A percentile compares a stretch with the other conserved stretches of the same genome.
phyloP scores from a whole-genome alignment of 768 basidiomycete genomes.

The Mycena venus region DNA sequence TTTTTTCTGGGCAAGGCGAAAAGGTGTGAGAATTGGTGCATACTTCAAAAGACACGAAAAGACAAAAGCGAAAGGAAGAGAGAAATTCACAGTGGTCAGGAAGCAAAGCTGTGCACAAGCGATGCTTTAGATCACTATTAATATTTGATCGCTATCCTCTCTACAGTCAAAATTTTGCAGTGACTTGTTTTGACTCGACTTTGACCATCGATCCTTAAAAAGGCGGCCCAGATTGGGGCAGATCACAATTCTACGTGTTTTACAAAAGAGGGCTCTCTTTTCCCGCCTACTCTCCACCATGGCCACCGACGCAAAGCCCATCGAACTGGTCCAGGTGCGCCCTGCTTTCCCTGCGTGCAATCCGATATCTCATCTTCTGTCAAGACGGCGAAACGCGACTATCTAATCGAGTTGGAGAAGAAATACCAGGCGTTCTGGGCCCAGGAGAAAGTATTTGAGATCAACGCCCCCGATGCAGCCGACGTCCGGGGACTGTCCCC shows the following conservation, averaged over 20 bases:
- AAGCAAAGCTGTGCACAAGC: too few relatives aligned
- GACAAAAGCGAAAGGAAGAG: too few relatives aligned
- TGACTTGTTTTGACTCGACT: slow-evolving; percentile 14
- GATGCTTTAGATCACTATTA: too few relatives aligned
- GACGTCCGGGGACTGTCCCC: slow-evolving; percentile 75
- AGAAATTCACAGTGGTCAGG: too few relatives aligned
- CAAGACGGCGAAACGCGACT: slow-evolving; percentile 94
- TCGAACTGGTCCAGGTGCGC: slow-evolving; percentile 73
- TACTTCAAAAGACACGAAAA: too few relatives aligned
- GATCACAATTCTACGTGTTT: slow-evolving; percentile 24
- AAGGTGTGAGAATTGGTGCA: too few relatives aligned
- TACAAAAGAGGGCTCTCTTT: slow-evolving; percentile 5
- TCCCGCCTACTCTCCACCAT: slow-evolving; percentile 18
- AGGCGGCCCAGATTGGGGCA: slow-evolving; percentile 10
- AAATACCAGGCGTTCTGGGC: slow-evolving; percentile 89
- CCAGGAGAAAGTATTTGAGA: slow-evolving; percentile 84
- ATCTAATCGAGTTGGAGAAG: slow-evolving; percentile 84
- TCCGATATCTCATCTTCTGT: slow-evolving; percentile 1
- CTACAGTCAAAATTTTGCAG: background rate
- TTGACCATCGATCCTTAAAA: slow-evolving; percentile 7
- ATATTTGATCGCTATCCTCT: too few relatives aligned
- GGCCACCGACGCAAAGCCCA: slow-evolving; percentile 62
- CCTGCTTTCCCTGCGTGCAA: background rate
- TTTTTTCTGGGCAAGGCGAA: too few relatives aligned
- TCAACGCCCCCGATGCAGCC: slow-evolving; percentile 80